Evolutionary conservation across 2,329 filamentous ascomycete genomes (phyloP).

Genomic region (Leptographium lundbergii): DNA sequence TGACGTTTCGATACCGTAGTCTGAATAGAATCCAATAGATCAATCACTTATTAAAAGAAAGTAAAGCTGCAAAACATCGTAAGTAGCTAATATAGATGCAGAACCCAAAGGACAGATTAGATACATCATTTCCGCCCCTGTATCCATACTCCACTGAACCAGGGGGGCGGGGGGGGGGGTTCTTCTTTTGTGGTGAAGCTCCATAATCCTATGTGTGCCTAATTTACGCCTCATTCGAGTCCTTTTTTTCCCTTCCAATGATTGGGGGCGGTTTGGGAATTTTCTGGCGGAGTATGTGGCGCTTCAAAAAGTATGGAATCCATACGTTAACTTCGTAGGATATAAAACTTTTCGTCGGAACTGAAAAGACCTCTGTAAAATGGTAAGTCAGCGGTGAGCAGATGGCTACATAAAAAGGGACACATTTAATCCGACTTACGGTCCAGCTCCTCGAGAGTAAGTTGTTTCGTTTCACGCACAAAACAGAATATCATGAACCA

Average conservation of each 20-base stretch:
- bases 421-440: conserved; percentile 41
- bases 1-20: too few species aligned
- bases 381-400: conserved; percentile 16
- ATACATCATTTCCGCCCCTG: too few species aligned
- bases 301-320: conserved; percentile 38
- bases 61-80: too few species aligned
- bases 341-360: conserved; percentile 44
- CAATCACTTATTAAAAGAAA: too few species aligned
- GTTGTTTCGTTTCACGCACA: conserved; percentile 48
- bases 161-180: too few species aligned
- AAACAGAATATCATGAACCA: conserved; percentile 45
- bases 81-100: too few species aligned
- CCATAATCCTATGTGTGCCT: too few species aligned
- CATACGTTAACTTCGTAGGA: conserved; percentile 42
- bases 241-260: background rate
- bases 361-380: conserved; percentile 46
- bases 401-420: conserved; percentile 27
- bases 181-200: too few species aligned
- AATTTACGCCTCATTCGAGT: background rate
- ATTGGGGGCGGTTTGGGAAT: background rate
- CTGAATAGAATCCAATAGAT: too few species aligned
- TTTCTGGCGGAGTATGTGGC: background rate
- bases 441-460: conserved; percentile 46
- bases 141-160: too few species aligned
- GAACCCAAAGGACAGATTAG: too few species aligned